Evolutionary conservation across 768 basidiomycete species (phyloP), one percentile per base, ranked within the genome.

Genomic region (Chalciporus piperatus): DNA sequence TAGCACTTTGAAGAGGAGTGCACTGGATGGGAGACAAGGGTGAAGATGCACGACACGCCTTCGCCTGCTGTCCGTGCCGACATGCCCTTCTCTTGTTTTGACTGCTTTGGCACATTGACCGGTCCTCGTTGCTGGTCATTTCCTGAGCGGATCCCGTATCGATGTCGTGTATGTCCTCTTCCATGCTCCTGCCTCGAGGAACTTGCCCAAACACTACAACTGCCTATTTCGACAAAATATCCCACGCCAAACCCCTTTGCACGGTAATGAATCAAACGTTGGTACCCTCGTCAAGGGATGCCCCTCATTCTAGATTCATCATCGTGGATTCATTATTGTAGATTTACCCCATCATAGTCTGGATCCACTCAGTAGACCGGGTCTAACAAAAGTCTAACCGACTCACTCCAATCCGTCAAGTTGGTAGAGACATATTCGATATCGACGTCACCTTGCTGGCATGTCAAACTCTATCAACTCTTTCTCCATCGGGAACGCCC

Each of bases 1-100:
- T 62, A 59, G 67, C 66, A 66, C 64, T 65, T 54, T 54, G 60
- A 59, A 64, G 68, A 53, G 55, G 58, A 62, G 66, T 59, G 61
- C 60, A 67, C n/a, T n/a, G n/a, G 67, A 63, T 69, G 69, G 58
- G 59, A 59, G 67, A 67, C 69, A 67, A 70, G 68, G 69, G 67
- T 58, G 57, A 69, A 70, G 68, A 69, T 58, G 69, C 53, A 56
- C 63, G 53, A 69, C 68, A 69, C 68, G 68, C 68, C 69, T 63
- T 67, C 61, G 59, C 68, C 68, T 69, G 67, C 65, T 45, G 63
- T 55, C 57, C 51, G 61, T 58, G 64, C 64, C 64, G 48, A 63
- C 58, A 64, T 61, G 66, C 68, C 67, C 65, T 65, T 57, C 19
- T 60, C 48, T 62, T 69, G 58, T 69, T 69, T 69, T 58, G 57